A percentile compares a stretch with the other conserved stretches of the same genome.
These are phyloP conservation scores for Pichia sp. DNA, from an alignment of 1,139 yeast species.

Conservation along the genomic window DNA sequence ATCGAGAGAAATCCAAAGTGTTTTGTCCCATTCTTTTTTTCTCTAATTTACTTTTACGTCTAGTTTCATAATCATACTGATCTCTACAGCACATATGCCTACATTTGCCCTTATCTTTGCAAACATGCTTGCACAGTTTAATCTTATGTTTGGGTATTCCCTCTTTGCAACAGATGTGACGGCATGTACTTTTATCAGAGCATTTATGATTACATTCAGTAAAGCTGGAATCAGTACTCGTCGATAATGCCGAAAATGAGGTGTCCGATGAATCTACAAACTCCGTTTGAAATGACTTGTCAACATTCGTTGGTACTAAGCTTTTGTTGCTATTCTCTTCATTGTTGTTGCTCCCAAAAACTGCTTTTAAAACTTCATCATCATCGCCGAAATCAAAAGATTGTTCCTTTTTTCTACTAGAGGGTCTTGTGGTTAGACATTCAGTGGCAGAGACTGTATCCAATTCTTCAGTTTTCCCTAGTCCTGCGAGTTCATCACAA, in stretches of 20 bases:
- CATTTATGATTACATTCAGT: conserved; percentile 40
- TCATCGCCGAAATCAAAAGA: conserved; percentile 8
- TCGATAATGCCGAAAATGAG: not conserved
- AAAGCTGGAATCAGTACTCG: conserved; percentile 24
- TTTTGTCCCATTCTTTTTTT: conserved; percentile 13
- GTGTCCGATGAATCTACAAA: not conserved
- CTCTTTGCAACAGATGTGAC: conserved; percentile 43
- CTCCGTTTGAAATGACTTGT: not conserved
- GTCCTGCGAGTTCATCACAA: conserved; percentile 40
- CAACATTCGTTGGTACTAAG: not conserved
- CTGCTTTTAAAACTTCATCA: conserved; percentile 30
- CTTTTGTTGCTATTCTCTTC: not conserved
- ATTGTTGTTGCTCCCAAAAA: conserved; percentile 23
- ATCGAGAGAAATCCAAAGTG: conserved; percentile 7
- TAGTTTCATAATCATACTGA: conserved; percentile 7
- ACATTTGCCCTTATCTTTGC: conserved; percentile 37
- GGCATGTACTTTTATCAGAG: conserved; percentile 36
- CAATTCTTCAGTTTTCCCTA: conserved; percentile 17
- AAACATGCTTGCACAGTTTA: conserved; percentile 37
- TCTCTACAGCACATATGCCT: conserved; percentile 43
- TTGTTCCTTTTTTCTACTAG: not conserved
- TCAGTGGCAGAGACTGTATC: conserved; percentile 1
- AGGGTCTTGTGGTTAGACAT: not conserved
- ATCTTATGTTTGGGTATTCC: conserved; percentile 31
- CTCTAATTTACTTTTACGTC: not conserved